phyloP scores from a whole-genome alignment of 192 early-diverging fungal genomes.

The Coemansia sp. region DNA sequence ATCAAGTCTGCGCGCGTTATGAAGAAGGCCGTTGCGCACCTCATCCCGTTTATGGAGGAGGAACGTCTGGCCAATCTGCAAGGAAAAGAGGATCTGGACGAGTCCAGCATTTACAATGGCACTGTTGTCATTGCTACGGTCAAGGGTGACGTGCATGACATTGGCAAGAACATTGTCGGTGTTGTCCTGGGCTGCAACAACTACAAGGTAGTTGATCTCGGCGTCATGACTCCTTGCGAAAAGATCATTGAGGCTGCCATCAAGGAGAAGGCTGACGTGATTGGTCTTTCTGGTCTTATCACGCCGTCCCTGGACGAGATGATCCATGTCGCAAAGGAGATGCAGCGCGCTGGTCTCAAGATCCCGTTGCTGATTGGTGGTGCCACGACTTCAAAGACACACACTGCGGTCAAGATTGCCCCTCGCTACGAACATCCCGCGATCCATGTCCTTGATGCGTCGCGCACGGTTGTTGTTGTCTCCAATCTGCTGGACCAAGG shows the following conservation, averaged over 20 bases:
- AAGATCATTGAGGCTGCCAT: slow-evolving; percentile 89
- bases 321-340: slow-evolving; percentile 93
- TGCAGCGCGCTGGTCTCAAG: slow-evolving; percentile 82
- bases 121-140: slow-evolving; percentile 92
- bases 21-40: slow-evolving; percentile 96
- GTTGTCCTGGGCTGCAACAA: slow-evolving; percentile 98
- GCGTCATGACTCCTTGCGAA: slow-evolving; percentile 93
- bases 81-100: slow-evolving; percentile 52
- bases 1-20: slow-evolving; percentile 96
- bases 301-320: slow-evolving; percentile 97
- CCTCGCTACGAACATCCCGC: slow-evolving; percentile 81
- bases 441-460: slow-evolving; percentile 89
- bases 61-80: slow-evolving; percentile 80
- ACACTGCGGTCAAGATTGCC: slow-evolving; percentile 95
- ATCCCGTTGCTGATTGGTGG: slow-evolving; percentile 92
- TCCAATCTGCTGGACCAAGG: slow-evolving; percentile 80
- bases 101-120: slow-evolving; percentile 81
- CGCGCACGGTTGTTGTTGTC: slow-evolving; percentile 87
- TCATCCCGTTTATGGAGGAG: slow-evolving; percentile 92
- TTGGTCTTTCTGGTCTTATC: slow-evolving; percentile 93
- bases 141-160: slow-evolving; percentile 97
- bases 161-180: slow-evolving; percentile 97
- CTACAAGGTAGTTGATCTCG: slow-evolving; percentile 91
- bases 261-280: slow-evolving; percentile 85
- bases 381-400: slow-evolving; percentile 93